Conservation (phyloP, 495 filamentous ascomycete genomes). For the Neurospora tetrasperma region DNA sequence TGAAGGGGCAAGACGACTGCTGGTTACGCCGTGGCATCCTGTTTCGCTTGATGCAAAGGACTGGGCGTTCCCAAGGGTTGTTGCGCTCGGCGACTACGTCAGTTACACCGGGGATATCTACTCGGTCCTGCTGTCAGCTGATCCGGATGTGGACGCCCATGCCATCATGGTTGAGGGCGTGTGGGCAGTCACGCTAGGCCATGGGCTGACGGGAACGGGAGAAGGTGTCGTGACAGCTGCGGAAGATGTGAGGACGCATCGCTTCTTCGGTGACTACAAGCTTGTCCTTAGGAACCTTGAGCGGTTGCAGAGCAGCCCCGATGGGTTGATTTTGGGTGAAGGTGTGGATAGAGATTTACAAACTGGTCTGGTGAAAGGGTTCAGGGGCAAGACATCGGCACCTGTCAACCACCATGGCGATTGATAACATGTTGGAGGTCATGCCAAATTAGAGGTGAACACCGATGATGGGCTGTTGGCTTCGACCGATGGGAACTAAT, state of each 20-base stretch:
- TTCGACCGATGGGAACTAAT: background rate
- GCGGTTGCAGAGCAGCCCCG: constrained; percentile 12
- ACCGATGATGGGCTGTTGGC: background rate
- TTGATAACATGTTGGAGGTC: too few relatives aligned
- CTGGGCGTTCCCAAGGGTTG: constrained; percentile 29
- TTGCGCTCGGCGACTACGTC: constrained; percentile 10
- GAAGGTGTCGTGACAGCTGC: background rate
- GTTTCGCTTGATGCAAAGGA: constrained; percentile 8
- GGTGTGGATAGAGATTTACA: constrained; percentile 23
- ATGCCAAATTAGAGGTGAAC: too few relatives aligned
- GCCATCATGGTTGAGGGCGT: constrained; percentile 27
- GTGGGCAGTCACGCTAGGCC: constrained; percentile 38
- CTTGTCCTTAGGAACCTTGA: constrained; percentile 20
- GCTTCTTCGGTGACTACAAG: constrained; percentile 32
- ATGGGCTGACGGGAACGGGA: constrained; percentile 20
- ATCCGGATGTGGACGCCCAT: constrained; percentile 27
- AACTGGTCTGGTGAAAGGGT: constrained; percentile 22
- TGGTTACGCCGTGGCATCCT: constrained; percentile 37
- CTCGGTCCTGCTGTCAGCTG: constrained; percentile 31
- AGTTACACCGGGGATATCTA: constrained; percentile 31
- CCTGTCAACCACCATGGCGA: too few relatives aligned
- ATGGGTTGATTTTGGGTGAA: constrained; percentile 25
- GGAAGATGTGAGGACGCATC: constrained; percentile 28
- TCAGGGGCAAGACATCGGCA: too few relatives aligned
- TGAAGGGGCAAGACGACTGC: background rate